Evolutionary conservation across 177 flowering plant genomes (phyloP), one percentile per base, ranked within the genome.

Genomic region (Vitis hybrid): DNA sequence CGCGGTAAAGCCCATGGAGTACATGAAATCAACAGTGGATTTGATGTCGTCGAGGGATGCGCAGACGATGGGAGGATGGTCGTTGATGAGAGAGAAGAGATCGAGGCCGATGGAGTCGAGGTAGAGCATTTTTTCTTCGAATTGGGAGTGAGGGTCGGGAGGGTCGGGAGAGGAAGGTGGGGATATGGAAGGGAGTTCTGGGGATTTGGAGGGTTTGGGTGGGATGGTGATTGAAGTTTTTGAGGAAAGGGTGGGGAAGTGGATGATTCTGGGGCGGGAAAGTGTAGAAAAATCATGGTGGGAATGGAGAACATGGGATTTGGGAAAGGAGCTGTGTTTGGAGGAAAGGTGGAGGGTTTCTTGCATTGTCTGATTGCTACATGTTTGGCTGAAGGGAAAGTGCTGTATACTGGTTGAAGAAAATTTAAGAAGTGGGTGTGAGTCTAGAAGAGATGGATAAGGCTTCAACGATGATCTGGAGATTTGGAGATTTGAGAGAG

Each of bases 21-120:
- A 62, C 49, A 92, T 65, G 82, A 79, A 88, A 18, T 85, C 79
- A 53, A 90, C 82, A 15, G 83, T 76, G 70, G 91, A 76, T 76
- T 81, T 84, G 78, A 93, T 71, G 68, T 79, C 76, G 28, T 77
- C 13, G 44, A 90, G 77, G 0, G 90, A 66, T 7, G 84, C 57
- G 12, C 89, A 71, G 66, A 79, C 52, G 67, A 90, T 60, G 1
- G 83, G 76, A 28, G 92, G 92, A 77, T 85, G 81, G 44, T 73
- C 33, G 58, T 74, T 54, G 66, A 89, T 74, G 62, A 88, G 74
- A 62, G 86, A 70, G 78, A 90, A 65, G 66, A 85, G 75, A 77
- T 95, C 99, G 4, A 95, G 71, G 19, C 99, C 97, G 9, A 88
- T 72, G 62, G 99, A 93, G 59, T 95, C 99, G 5, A 95, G 75